Evolutionary conservation across 768 basidiomycete species (phyloP).

Genomic region (Mycena epipterygia): DNA sequence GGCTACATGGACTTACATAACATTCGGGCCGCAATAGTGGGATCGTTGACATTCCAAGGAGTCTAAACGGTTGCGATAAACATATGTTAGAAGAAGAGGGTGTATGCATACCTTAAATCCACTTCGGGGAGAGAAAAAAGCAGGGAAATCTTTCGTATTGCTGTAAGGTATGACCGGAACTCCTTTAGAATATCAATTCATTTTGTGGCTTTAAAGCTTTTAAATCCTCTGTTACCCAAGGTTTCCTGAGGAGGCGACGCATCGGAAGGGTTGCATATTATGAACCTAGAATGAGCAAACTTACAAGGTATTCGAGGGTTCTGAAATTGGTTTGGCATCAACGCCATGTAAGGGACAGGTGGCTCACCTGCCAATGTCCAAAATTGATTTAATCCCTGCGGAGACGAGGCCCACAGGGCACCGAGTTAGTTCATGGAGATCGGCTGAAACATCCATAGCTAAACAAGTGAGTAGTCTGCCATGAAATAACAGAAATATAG

Average conservation of each 20-base stretch:
- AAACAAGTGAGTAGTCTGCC: neutral
- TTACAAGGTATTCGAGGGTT: slow-evolving; percentile 84
- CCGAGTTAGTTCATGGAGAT: slow-evolving; percentile 88
- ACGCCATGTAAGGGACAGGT: neutral
- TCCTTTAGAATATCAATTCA: too few species aligned
- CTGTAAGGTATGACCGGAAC: slow-evolving; percentile 91
- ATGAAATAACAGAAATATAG: slow-evolving; percentile 6
- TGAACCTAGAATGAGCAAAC: too few species aligned
- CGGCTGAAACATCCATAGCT: slow-evolving; percentile 97
- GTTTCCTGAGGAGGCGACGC: slow-evolving; percentile 76
- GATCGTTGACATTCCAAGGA: slow-evolving; percentile 81
- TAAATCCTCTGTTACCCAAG: too few species aligned
- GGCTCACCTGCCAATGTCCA: slow-evolving; percentile 87
- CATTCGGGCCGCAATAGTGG: slow-evolving; percentile 77
- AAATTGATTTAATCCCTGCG: slow-evolving; percentile 93
- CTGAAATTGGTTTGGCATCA: slow-evolving; percentile 52
- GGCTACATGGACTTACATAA: slow-evolving; percentile 65
- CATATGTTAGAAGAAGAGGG: neutral
- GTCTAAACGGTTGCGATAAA: slow-evolving; percentile 59
- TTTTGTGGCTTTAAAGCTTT: too few species aligned
- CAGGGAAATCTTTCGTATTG: slow-evolving; percentile 87
- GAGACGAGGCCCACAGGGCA: slow-evolving; percentile 95
- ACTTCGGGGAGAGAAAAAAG: slow-evolving; percentile 90
- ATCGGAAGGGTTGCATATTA: too few species aligned
- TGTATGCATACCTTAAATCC: slow-evolving; percentile 74